Base-by-base conservation (phyloP, 2,329 filamentous ascomycete species). In the Simplicillium aogashimaense region DNA sequence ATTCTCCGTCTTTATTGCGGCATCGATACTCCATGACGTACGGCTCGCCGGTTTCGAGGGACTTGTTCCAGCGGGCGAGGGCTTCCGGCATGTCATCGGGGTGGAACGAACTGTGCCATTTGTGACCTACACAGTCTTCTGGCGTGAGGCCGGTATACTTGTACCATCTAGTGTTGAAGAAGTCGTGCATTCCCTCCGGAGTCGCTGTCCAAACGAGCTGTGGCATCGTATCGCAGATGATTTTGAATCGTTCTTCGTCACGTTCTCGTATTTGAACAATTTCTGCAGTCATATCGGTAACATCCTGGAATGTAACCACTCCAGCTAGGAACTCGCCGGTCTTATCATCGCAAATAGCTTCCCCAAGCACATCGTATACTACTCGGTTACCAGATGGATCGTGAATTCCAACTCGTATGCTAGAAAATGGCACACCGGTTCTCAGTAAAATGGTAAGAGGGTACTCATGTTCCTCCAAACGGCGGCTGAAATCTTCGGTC, bases 91-190 rank as follows among this genome's bases (percentile, higher is more conserved):
- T 66, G 47, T 89, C 84, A 20, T 88, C 83, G 0, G 75, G 74
- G 49, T 88, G 83, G 47, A 87, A 83, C 1, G 77, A 70, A 3
- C 67, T 60, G 50, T 67, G 63, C 81, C 82, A 86, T 2, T 72
- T 72, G 25, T 66, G 52, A 1, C 82, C 83, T 3, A 82, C 48
- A 18, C 77, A 83, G 9, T 79, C 65, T 35, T 82, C 74, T 9
- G 69, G 65, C 0, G 69, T 70, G 17, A 87, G 59, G 0, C 85
- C 82, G 0, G 85, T 89, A 50, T 85, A 89, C n/a, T 76, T 72
- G 51, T 85, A 86, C 82, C 84, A 90, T n/a, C 80, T 67, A 36
- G 76, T 74, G 43, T 83, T 85, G 57, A 81, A 89, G 60, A 86
- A 89, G 50, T 89, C 83, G 48, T 77, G 70, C 18, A 64, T 50